phyloP scores from a whole-genome alignment of 2,329 filamentous ascomycete species.

The Clarireedia hainanense region DNA sequence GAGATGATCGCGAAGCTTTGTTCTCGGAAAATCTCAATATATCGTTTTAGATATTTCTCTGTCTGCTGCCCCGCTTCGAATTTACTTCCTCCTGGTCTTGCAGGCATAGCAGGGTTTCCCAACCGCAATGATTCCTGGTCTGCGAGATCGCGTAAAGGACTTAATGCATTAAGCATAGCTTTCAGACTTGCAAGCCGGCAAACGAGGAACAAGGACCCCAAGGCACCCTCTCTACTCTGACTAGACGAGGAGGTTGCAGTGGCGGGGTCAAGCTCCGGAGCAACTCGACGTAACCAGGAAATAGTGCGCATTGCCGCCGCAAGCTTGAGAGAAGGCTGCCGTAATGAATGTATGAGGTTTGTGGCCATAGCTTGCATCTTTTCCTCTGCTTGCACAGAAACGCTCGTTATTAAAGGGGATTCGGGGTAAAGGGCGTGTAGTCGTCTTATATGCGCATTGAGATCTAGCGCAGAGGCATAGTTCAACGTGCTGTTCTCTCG shows the following conservation, averaged over 20 bases:
- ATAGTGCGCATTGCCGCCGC: conserved; percentile 86
- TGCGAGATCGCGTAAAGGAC: conserved; percentile 79
- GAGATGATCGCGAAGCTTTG: conserved; percentile 95
- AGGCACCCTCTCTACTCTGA: conserved; percentile 50
- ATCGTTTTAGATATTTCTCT: conserved; percentile 87
- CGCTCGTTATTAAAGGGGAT: conserved; percentile 65
- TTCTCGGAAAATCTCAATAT: conserved; percentile 95
- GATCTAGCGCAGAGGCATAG: conserved; percentile 82
- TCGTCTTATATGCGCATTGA: conserved; percentile 88
- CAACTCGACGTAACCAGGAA: conserved; percentile 80
- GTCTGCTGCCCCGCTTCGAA: conserved; percentile 81
- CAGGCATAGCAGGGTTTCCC: conserved; percentile 8
- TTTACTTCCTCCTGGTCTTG: conserved; percentile 22
- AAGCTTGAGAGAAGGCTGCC: conserved; percentile 73
- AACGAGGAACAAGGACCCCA: conserved; percentile 80
- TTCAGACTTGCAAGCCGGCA: conserved; percentile 77
- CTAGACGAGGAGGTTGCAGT: conserved; percentile 16
- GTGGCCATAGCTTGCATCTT: conserved; percentile 85
- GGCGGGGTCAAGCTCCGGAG: conserved; percentile 63
- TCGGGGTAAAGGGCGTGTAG: conserved; percentile 75
- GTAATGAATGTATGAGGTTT: conserved; percentile 71
- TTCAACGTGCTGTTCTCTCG: conserved; percentile 48
- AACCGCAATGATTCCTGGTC: conserved; percentile 66
- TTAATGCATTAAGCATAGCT: conserved; percentile 71
- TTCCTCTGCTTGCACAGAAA: conserved; percentile 70